Evolutionary conservation across 768 basidiomycete species (phyloP), one percentile per base, ranked within the genome.

Genomic region (Suillus subalutaceus): DNA sequence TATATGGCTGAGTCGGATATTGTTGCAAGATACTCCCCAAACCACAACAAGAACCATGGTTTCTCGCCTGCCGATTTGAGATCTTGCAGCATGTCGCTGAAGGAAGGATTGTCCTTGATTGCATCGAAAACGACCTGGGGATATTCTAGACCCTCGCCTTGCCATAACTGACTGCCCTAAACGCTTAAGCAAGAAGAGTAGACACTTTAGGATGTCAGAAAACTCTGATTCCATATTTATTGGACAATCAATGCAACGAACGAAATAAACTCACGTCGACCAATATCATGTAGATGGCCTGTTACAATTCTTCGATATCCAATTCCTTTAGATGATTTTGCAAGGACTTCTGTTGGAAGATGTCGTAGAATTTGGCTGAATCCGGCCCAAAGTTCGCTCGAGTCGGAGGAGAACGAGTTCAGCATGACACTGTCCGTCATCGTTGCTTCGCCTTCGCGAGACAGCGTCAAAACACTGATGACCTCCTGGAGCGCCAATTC

Each of bases 41-140:
- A 87, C 92, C 91, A 92, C 20, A 81, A 78, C 59, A 92, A 77
- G 70, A 84, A 77, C 84, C 86, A 84, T 2, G 81, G 78, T 62
- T 74, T 78, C 32, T 82, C 79, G 8, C 74, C 74, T 32, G 74
- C 69, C 10, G 76, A 68, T 55, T 72, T 72, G 13, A 73, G 66
- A 4, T 74, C 77, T 63, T 80, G 79, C 15, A 92, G 68, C 50
- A 85, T 75, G 38, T 81, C 75, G 41, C 79, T 72, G 72, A 86
- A 90, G 7, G 82, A 79, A 3, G 80, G 74, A 74, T 97, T 98
- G 72, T 93, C 89, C 74, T 91, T 92, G 72, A 98, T 85, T 16
- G 90, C 85, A 72, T 93, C 93, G 71, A 97, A 90, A 8, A 94
- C 84, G 43, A 91, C 83, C 69, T 89, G 85, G 3, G 94, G 90